Percentiles rank a stretch among this genome's conserved stretches.
These are phyloP conservation scores for Colletotrichum somersetense DNA, from an alignment of 2,329 filamentous ascomycete species.

Conservation along the genomic window DNA sequence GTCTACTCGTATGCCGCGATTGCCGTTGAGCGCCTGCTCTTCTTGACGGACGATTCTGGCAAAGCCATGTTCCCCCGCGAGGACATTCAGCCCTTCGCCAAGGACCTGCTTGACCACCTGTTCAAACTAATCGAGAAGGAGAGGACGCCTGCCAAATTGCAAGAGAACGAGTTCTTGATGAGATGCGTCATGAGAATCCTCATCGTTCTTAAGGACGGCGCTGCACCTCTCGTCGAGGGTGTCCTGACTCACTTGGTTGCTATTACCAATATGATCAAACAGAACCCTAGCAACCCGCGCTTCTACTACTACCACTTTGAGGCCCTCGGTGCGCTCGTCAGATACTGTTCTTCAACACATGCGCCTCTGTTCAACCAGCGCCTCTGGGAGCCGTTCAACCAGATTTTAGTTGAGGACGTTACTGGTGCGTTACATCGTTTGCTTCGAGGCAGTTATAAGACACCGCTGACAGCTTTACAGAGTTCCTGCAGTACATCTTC, in stretches of 20 bases:
- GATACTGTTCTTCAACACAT: conserved; percentile 75
- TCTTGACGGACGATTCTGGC: conserved; percentile 80
- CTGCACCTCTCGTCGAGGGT: conserved; percentile 78
- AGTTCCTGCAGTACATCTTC: conserved; percentile 97
- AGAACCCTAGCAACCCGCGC: conserved; percentile 95
- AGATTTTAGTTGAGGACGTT: conserved; percentile 84
- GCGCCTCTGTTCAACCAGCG: conserved; percentile 82
- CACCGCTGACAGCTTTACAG: conserved; percentile 59
- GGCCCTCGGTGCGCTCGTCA: conserved; percentile 88
- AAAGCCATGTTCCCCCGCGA: conserved; percentile 83
- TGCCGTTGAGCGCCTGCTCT: conserved; percentile 92
- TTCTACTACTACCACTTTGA: conserved; percentile 99
- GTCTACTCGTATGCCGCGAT: conserved; percentile 98
- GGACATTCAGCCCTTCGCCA: conserved; percentile 84
- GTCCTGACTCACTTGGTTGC: conserved; percentile 87
- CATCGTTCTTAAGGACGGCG: conserved; percentile 89
- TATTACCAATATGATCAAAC: conserved; percentile 91
- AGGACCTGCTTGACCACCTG: conserved; percentile 88
- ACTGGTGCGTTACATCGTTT: conserved; percentile 66
- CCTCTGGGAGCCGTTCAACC: conserved; percentile 86
- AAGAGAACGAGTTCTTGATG: conserved; percentile 99
- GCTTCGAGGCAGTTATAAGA: not conserved
- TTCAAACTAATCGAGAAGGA: conserved; percentile 93
- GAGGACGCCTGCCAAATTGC: conserved; percentile 87
- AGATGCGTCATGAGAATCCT: conserved; percentile 98